phyloP scores from a whole-genome alignment of 2,329 filamentous ascomycete genomes.

The Podosphaera fusca region DNA sequence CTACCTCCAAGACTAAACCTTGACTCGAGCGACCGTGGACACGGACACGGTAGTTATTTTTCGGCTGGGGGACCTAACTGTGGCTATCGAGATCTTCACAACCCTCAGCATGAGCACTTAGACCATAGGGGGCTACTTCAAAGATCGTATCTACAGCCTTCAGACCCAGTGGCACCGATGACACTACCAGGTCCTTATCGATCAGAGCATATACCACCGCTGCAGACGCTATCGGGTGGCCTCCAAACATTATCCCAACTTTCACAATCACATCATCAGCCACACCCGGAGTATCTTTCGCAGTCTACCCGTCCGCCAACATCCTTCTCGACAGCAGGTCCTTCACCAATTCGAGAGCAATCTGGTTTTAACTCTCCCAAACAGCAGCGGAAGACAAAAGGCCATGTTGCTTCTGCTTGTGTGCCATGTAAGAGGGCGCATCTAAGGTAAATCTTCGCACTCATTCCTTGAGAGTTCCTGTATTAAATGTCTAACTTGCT shows the following conservation, averaged over 20 bases:
- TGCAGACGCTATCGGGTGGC: conserved; percentile 3
- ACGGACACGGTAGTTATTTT: conserved; percentile 19
- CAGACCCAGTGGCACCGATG: conserved; percentile 14
- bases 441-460: conserved; percentile 27
- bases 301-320: neutral
- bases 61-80: conserved; percentile 22
- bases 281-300: conserved; percentile 3
- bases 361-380: conserved; percentile 31
- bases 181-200: conserved; percentile 9
- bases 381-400: conserved; percentile 45
- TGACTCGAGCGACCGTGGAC: conserved; percentile 32
- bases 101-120: conserved; percentile 10
- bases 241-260: conserved; percentile 8
- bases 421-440: conserved; percentile 72
- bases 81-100: conserved; percentile 23
- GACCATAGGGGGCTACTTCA: conserved; percentile 12
- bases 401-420: conserved; percentile 65
- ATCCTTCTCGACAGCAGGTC: conserved; percentile 6
- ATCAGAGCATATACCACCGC: conserved; percentile 9
- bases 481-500: conserved; percentile 15
- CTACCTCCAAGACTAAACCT: conserved; percentile 33
- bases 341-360: conserved; percentile 21
- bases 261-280: conserved; percentile 8
- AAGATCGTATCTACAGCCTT: conserved; percentile 17
- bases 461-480: neutral